A percentile compares a stretch with the other conserved stretches of the same genome.
Conservation (phyloP, 352 stramenopile species). For the Phytophthora citrophthora region DNA sequence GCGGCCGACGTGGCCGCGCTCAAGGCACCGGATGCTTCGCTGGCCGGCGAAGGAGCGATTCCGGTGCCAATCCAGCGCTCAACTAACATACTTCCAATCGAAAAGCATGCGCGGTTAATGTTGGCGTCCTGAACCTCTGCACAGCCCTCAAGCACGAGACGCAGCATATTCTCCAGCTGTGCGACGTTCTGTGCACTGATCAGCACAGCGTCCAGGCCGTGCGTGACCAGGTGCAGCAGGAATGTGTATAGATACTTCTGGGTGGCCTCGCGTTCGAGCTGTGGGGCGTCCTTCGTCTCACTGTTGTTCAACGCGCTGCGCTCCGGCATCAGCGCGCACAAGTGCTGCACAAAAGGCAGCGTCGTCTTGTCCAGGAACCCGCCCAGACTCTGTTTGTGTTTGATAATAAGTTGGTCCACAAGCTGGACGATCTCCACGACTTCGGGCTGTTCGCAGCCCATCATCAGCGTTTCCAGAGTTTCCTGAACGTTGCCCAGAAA, state of each 20-base stretch:
- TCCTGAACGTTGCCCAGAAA: slow-evolving; percentile 69
- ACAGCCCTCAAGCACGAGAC: slow-evolving; percentile 75
- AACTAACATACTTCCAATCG: slow-evolving; percentile 73
- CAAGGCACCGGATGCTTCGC: slow-evolving; percentile 21
- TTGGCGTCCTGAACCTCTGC: slow-evolving; percentile 68
- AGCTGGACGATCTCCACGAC: slow-evolving; percentile 87
- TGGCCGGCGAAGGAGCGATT: slow-evolving; percentile 28
- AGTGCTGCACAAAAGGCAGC: slow-evolving; percentile 75
- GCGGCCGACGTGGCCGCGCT: slow-evolving; percentile 25
- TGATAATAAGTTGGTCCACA: slow-evolving; percentile 87
- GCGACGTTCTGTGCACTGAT: slow-evolving; percentile 68
- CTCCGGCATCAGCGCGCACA: slow-evolving; percentile 73
- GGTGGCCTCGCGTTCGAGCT: slow-evolving; percentile 78
- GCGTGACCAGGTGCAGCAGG: slow-evolving; percentile 71
- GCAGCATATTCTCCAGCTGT: slow-evolving; percentile 72
- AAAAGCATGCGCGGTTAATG: slow-evolving; percentile 81
- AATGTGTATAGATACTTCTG: slow-evolving; percentile 89
- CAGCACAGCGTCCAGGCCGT: slow-evolving; percentile 74
- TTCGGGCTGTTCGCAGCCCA: slow-evolving; percentile 63
- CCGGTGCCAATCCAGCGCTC: slow-evolving; percentile 61
- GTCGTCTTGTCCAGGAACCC: slow-evolving; percentile 71
- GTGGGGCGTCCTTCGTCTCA: slow-evolving; percentile 73
- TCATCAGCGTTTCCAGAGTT: slow-evolving; percentile 66
- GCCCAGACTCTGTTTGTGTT: slow-evolving; percentile 76
- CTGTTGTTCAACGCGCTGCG: slow-evolving; percentile 46